A percentile compares a stretch with the other conserved stretches of the same genome.
These are phyloP conservation scores for Psilocybe subaeruginosa DNA, from an alignment of 768 basidiomycete genomes.

Conservation along the genomic window DNA sequence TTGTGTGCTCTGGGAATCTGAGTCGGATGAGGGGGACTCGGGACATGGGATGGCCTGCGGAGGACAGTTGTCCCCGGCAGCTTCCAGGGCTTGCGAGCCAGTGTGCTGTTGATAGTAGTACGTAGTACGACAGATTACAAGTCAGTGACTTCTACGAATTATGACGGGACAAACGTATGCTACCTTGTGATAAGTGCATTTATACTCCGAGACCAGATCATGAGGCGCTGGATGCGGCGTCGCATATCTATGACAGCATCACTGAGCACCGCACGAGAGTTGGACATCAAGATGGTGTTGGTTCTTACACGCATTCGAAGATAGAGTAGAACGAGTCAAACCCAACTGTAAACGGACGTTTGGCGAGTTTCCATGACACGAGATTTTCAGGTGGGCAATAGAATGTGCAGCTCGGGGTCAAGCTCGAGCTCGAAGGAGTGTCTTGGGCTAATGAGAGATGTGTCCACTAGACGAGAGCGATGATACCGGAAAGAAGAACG, in stretches of 20 bases:
- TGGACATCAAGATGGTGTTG: not conserved
- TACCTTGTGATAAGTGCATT: constrained; percentile 18
- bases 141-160: no score
- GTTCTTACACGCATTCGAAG: constrained; percentile 4
- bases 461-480: not conserved
- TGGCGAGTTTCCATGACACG: not conserved
- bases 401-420: not conserved
- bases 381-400: not conserved
- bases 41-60: constrained; percentile 14
- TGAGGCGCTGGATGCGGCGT: not conserved
- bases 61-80: constrained; percentile 3
- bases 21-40: not conserved
- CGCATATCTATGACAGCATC: not conserved
- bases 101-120: constrained; percentile 1
- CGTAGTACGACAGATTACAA: no score
- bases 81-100: constrained; percentile 6
- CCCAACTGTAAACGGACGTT: not conserved
- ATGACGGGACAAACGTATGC: not conserved
- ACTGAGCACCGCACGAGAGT: not conserved
- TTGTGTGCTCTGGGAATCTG: not conserved
- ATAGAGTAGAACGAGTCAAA: constrained; percentile 1
- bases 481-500: not conserved
- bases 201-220: constrained; percentile 6
- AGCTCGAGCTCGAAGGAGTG: no score
- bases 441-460: no score